Base-by-base conservation (phyloP, 176 grass and related monocot genomes). In the Bonia amplexicaulis region DNA sequence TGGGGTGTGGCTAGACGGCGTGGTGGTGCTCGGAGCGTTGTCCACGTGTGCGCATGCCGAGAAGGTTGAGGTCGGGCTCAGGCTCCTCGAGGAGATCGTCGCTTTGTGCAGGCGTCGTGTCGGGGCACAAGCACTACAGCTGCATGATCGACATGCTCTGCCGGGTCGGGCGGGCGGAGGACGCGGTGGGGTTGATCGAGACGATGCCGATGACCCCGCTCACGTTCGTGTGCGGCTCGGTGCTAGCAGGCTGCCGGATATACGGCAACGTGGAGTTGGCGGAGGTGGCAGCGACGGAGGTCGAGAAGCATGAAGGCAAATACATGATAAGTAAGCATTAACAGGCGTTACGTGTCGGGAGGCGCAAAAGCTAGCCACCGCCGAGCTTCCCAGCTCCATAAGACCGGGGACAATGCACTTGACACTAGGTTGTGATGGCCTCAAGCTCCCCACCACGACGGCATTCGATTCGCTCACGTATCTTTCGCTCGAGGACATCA, bases 101-200 rank as follows among this genome's bases (percentile, higher is more conserved):
- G n/a, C n/a, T n/a, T n/a, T n/a, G n/a, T n/a, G n/a, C n/a, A n/a
- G n/a, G 44, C 27, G 87, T 97, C 47, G 14, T 44, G 12, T 88
- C 90, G 0, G 78, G 74, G 52, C 92, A 94, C 31, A 92, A 97
- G 59, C 95, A 97, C 42, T 97, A 91, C 74, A 91, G 90, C 79
- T 97, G 95, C 82, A 80, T 86, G 5, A 88, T 97, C 2, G 90
- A 97, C 81, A 93, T 97, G 95, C 90, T 97, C 22, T 94, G 90
- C 84, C 83, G 92, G 0, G 90, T 94, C 1, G 95, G 88, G 25
- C 84, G 90, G 51, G 77, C 94, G 7, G 63, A 88, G 37, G 90
- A 93, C 12, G 92, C 90, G 0, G 69, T 94, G 3, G 86, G 53
- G 46, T 78, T 94, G 6, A 86, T 94, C 54, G 45, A 46, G 58